phyloP scores from a whole-genome alignment of 2,329 filamentous ascomycete species.

The Colletotrichum acutatum region DNA sequence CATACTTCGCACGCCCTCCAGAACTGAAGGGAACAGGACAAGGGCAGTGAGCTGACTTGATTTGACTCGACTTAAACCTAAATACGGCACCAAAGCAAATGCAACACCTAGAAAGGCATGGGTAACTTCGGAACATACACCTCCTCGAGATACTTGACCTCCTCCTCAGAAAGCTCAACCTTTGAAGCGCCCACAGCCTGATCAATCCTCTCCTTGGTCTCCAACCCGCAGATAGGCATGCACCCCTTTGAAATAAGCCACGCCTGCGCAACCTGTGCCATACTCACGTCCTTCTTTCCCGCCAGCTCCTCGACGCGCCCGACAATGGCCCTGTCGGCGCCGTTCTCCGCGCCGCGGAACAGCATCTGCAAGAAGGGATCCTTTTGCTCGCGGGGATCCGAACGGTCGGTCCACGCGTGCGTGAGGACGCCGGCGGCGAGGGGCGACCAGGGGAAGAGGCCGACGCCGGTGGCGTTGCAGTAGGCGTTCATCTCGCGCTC shows the following conservation, averaged over 20 bases:
- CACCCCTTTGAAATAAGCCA: conserved; percentile 29
- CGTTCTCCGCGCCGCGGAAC: conserved; percentile 14
- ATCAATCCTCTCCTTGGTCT: conserved; percentile 28
- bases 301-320: conserved; percentile 21
- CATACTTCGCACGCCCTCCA: too few species aligned
- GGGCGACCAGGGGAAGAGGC: conserved; percentile 38
- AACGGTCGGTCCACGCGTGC: conserved; percentile 22
- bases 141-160: conserved; percentile 13
- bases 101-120: neutral
- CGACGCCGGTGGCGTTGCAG: conserved; percentile 53
- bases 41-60: too few species aligned
- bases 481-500: conserved; percentile 55
- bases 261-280: conserved; percentile 27
- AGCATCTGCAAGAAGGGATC: conserved; percentile 20
- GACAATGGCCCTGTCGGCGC: conserved; percentile 10
- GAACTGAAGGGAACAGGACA: neutral
- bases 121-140: conserved; percentile 21
- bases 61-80: neutral
- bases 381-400: conserved; percentile 13
- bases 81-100: neutral
- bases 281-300: conserved; percentile 7
- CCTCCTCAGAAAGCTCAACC: conserved; percentile 5
- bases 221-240: conserved; percentile 18
- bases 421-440: conserved; percentile 26
- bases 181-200: conserved; percentile 10